These are phyloP conservation scores for Zostera marina DNA, from an alignment of 116 monocot species.

Conservation along the genomic window DNA sequence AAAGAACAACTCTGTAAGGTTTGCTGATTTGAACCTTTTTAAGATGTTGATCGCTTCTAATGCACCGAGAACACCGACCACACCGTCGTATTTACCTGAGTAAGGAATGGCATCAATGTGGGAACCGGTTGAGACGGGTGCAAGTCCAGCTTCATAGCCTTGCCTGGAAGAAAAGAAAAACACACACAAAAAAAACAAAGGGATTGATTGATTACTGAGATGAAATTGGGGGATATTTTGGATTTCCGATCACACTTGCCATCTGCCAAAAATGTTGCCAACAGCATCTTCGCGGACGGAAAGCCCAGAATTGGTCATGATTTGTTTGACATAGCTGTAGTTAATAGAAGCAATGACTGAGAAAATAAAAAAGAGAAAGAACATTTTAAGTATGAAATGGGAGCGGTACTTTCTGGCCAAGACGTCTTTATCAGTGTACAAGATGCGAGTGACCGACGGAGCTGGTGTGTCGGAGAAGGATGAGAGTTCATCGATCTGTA, in stretches of 20 bases:
- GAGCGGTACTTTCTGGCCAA: slow-evolving; percentile 54
- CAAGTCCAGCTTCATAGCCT: slow-evolving; percentile 47
- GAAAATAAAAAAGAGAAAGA: neutral
- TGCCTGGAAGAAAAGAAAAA: slow-evolving; percentile 30
- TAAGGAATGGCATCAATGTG: slow-evolving; percentile 96
- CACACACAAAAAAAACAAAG: too few relatives aligned
- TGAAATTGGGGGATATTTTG: neutral
- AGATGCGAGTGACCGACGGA: slow-evolving; percentile 73
- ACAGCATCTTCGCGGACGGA: slow-evolving; percentile 79
- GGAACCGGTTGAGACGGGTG: slow-evolving; percentile 87
- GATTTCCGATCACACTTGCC: slow-evolving; percentile 30
- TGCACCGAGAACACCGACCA: slow-evolving; percentile 96
- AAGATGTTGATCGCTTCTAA: slow-evolving; percentile 82
- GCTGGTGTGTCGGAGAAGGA: slow-evolving; percentile 67
- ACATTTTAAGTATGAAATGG: too few relatives aligned
- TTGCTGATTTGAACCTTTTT: slow-evolving; percentile 37
- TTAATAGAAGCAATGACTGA: neutral
- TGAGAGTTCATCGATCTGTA: slow-evolving; percentile 77
- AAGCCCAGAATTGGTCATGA: slow-evolving; percentile 67
- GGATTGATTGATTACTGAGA: too few relatives aligned
- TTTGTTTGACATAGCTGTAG: slow-evolving; percentile 61
- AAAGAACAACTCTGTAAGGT: too few relatives aligned
- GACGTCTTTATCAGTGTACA: slow-evolving; percentile 82
- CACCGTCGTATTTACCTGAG: slow-evolving; percentile 98
- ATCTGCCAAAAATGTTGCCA: slow-evolving; percentile 91